Conservation (phyloP, 2,329 filamentous ascomycete genomes). For the Hypoxylon sp. region DNA sequence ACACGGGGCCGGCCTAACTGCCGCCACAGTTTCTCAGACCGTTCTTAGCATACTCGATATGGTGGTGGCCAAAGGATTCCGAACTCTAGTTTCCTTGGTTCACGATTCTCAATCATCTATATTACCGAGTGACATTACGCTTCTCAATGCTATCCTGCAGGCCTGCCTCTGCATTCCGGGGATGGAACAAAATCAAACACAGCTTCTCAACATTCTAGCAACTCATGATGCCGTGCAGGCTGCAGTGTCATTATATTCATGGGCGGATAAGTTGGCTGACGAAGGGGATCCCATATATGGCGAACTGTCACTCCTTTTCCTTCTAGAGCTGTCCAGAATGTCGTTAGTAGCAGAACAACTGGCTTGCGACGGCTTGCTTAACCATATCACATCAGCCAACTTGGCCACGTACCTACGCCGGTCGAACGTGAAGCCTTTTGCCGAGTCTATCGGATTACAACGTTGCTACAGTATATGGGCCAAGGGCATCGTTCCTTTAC, state of each 20-base stretch:
- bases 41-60: constrained; percentile 85
- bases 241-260: constrained; percentile 90
- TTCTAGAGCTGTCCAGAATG: constrained; percentile 88
- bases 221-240: constrained; percentile 83
- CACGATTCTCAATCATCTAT: constrained; percentile 79
- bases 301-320: constrained; percentile 89
- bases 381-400: constrained; percentile 83
- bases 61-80: constrained; percentile 86
- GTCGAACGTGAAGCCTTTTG: constrained; percentile 81
- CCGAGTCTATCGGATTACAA: constrained; percentile 75
- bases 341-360: constrained; percentile 89
- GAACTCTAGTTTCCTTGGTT: constrained; percentile 82
- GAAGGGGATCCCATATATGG: constrained; percentile 91
- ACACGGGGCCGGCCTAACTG: constrained; percentile 54
- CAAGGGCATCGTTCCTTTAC: constrained; percentile 87
- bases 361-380: constrained; percentile 86
- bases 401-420: constrained; percentile 84
- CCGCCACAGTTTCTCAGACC: constrained; percentile 68
- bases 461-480: constrained; percentile 93
- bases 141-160: constrained; percentile 90
- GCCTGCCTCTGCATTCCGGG: constrained; percentile 84
- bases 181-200: constrained; percentile 78
- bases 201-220: constrained; percentile 78
- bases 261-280: constrained; percentile 86
- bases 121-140: constrained; percentile 84